Conservation (phyloP, 2,329 filamentous ascomycete species). For the Neonectria coccinea region DNA sequence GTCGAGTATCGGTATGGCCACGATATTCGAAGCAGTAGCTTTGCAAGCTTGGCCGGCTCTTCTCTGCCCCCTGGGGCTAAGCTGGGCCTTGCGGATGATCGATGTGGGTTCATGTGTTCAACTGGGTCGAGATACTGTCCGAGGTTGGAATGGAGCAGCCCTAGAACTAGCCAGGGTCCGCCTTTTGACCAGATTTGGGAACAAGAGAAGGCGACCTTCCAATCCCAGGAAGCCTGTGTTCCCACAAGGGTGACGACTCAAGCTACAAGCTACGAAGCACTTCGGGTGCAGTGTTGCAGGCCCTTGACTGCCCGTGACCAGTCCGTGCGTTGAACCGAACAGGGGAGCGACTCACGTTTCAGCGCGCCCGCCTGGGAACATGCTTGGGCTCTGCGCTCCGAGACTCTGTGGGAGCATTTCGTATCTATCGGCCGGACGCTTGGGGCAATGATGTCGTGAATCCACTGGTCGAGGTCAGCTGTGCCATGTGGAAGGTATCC, state of each 20-base stretch:
- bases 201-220: constrained; percentile 26
- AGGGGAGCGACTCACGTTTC: constrained; percentile 48
- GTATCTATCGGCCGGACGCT: constrained; percentile 28
- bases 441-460: constrained; percentile 43
- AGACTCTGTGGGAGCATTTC: no score
- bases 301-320: constrained; percentile 5
- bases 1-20: constrained; percentile 2
- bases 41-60: constrained; percentile 26
- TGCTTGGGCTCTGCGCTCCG: constrained; percentile 27
- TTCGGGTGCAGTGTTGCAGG: constrained; percentile 14
- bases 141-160: constrained; percentile 40
- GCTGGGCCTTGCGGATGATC: constrained; percentile 13
- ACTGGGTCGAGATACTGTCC: constrained; percentile 30
- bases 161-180: constrained; percentile 32
- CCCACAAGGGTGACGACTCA: constrained; percentile 18
- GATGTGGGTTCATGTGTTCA: constrained; percentile 16
- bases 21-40: constrained; percentile 2
- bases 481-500: constrained; percentile 37
- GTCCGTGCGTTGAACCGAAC: constrained; percentile 39
- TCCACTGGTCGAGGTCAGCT: constrained; percentile 32
- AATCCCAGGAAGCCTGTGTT: constrained; percentile 24
- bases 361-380: constrained; percentile 42
- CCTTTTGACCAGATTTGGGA: constrained; percentile 37
- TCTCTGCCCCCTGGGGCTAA: constrained; percentile 28
- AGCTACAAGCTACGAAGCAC: not conserved